These are phyloP conservation scores for Fagopyrum tataricum DNA, from an alignment of 148 eudicot genomes.

Conservation along the genomic window DNA sequence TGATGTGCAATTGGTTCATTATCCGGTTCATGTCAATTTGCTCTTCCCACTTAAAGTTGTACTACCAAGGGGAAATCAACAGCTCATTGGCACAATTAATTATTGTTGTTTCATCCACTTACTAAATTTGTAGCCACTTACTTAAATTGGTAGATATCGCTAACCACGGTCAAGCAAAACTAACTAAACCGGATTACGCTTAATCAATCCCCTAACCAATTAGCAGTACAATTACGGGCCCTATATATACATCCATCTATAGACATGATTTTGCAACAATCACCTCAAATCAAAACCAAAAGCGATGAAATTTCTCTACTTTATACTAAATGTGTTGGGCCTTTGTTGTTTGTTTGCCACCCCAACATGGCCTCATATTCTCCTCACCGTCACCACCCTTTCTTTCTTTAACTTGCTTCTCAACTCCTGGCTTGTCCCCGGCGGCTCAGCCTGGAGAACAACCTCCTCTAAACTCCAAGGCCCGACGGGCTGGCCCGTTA, in stretches of 20 bases:
- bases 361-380: constrained; percentile 25
- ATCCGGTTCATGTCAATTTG: not conserved
- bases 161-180: constrained; percentile 3
- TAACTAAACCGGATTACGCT: not conserved
- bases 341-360: constrained; percentile 23
- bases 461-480: constrained; percentile 30
- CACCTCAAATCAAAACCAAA: not conserved
- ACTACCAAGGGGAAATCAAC: not conserved
- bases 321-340: constrained; percentile 22
- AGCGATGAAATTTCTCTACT: not conserved
- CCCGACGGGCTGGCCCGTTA: constrained; percentile 57
- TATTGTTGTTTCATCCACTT: not conserved
- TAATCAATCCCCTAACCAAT: not conserved
- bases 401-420: constrained; percentile 31
- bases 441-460: constrained; percentile 76
- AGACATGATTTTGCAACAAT: not conserved
- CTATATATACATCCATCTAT: not conserved
- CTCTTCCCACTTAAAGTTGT: not conserved
- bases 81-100: not conserved
- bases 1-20: not conserved
- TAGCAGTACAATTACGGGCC: not conserved
- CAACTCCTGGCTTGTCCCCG: constrained; percentile 50
- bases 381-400: constrained; percentile 22
- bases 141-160: not conserved
- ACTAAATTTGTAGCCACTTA: not conserved